Base-by-base conservation (phyloP, 208 protist genomes). In the Acanthamoeba culbertsoni region DNA sequence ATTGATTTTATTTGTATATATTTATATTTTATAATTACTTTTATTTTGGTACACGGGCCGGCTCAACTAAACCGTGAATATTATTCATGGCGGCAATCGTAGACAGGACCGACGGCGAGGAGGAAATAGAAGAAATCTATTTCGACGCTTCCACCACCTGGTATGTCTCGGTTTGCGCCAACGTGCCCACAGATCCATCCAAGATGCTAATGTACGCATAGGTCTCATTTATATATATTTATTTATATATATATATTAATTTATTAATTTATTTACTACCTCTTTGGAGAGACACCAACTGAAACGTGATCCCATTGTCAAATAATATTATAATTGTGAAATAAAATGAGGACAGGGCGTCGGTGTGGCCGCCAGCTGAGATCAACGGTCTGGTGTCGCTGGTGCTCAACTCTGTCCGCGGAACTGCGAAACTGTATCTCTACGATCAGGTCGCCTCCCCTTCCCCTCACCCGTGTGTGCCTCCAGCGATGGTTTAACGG, bases 51-150 rank as follows among this genome's bases (percentile, higher is more conserved):
- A 35, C 37, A 4, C 59, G 14, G 59, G 37, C 59, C 8, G 23
- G 12, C 53, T 2, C 53, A 20, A 14, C 3, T 26, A 20, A 14
- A 20, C 53, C n/a, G n/a, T n/a, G n/a, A n/a, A n/a, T n/a, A n/a
- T n/a, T n/a, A n/a, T n/a, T n/a, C n/a, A n/a, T n/a, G n/a, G 26
- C 63, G 6, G 18, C 7, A 35, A 77, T 28, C 40, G 37, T 43
- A 28, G 10, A 37, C 40, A 23, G 3, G 14, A 43, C 65, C 26
- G 43, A 82, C 7, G 71, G 71, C 6, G 71, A 82, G 43, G 71
- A 82, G 8, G 71, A 82, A 23, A 82, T 82, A 3, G 71, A 82
- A 26, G 71, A 82, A 43, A 82, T 82, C 37, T 82, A 82, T 26
- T 82, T 82, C 20, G 71, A 82, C 23, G 71, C 71, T 0, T 82